Evolutionary conservation across 2,329 filamentous ascomycete genomes (phyloP).

Genomic region (Paraconiothyrium brasiliense): DNA sequence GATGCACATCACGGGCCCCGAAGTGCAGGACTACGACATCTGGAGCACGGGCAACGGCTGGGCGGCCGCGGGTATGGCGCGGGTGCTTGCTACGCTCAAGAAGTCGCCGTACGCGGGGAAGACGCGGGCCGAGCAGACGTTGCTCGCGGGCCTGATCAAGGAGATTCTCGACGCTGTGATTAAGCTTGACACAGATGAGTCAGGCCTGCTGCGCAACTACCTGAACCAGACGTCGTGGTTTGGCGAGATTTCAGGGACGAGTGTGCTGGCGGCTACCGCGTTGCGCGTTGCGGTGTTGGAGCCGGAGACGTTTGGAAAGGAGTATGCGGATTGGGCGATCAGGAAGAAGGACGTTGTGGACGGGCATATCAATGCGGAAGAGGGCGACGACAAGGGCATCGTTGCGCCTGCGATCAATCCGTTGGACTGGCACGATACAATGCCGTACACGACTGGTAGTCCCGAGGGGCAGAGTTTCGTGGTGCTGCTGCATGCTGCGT

Average conservation of each 20-base stretch:
- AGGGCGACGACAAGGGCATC: slow-evolving; percentile 51
- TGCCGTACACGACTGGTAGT: slow-evolving; percentile 38
- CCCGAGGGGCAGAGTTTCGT: slow-evolving; percentile 58
- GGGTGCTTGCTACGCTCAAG: slow-evolving; percentile 56
- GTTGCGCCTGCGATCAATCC: slow-evolving; percentile 55
- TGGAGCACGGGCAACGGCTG: slow-evolving; percentile 62
- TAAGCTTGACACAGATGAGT: slow-evolving; percentile 43
- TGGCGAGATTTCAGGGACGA: slow-evolving; percentile 60
- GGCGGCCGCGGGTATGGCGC: slow-evolving; percentile 58
- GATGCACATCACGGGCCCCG: slow-evolving; percentile 57
- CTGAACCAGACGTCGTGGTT: slow-evolving; percentile 57
- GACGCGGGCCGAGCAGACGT: slow-evolving; percentile 29
- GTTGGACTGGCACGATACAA: slow-evolving; percentile 47
- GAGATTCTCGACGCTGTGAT: slow-evolving; percentile 51
- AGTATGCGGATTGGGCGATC: slow-evolving; percentile 56
- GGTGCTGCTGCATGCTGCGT: slow-evolving; percentile 55
- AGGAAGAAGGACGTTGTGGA: slow-evolving; percentile 51
- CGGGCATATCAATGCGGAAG: slow-evolving; percentile 43
- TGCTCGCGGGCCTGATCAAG: slow-evolving; percentile 46
- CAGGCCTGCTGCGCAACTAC: slow-evolving; percentile 58
- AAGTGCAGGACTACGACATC: slow-evolving; percentile 45
- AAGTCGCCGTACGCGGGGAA: slow-evolving; percentile 35
- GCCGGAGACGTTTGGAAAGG: slow-evolving; percentile 47
- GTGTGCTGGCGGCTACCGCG: slow-evolving; percentile 55
- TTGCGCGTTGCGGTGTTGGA: slow-evolving; percentile 58